Evolutionary conservation across 352 stramenopile genomes (phyloP).

Genomic region (Phytophthora ohioensis): DNA sequence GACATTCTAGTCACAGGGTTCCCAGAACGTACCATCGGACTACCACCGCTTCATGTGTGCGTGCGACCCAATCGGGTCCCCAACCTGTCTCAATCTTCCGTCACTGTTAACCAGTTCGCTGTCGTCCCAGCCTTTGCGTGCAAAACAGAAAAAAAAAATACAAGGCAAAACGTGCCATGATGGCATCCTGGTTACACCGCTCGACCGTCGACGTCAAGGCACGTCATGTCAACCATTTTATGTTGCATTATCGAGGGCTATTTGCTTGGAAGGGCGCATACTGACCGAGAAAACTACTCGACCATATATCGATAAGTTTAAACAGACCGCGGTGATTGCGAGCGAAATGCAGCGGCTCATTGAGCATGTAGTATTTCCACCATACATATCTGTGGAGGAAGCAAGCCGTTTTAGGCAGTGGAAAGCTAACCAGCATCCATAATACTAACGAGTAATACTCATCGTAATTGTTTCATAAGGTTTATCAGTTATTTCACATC

Average conservation of each 20-base stretch:
- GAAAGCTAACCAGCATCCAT: not conserved
- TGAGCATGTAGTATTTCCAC: not conserved
- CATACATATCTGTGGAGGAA: not conserved
- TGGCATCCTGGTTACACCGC: not conserved
- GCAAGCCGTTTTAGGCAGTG: not conserved
- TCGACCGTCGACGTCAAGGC: not conserved
- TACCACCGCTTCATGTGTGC: not conserved
- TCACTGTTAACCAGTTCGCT: not conserved
- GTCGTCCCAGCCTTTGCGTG: not conserved
- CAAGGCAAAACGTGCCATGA: conserved; percentile 3
- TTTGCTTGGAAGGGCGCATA: not conserved
- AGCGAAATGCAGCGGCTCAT: conserved; percentile 1
- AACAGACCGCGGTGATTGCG: not conserved
- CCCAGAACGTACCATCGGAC: not conserved
- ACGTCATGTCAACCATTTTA: not conserved
- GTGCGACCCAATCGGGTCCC: not conserved
- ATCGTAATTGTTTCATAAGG: too few species aligned
- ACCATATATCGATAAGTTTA: not conserved
- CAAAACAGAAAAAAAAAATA: not conserved
- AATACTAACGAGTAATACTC: too few species aligned
- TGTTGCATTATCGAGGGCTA: not conserved
- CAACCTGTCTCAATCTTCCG: not conserved
- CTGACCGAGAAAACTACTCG: too few species aligned
- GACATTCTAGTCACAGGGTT: not conserved
- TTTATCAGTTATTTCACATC: too few species aligned